Base-by-base conservation (phyloP, 768 basidiomycete species). In the Termitomyces sp. region DNA sequence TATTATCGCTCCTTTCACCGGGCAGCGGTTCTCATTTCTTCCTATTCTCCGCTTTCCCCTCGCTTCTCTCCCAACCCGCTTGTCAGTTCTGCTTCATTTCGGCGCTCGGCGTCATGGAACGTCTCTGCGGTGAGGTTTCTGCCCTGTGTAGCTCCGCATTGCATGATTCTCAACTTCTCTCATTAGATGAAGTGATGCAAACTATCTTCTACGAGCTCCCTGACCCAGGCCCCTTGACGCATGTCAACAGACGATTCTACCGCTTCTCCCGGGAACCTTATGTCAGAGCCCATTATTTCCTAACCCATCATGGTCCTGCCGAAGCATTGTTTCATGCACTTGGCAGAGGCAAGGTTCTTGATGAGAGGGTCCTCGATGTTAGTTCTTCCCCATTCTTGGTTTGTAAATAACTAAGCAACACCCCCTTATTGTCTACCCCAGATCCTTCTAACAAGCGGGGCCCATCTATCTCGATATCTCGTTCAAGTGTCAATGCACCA, bases 401-500 rank as follows among this genome's bases (percentile, higher is more conserved):
- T 42, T 57, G 35, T 45, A 9, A 53, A 50, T 34, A 55, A 63
- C 65, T 56, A 53, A 60, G 51, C 30, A 32, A 10, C 28, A 28
- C 30, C 54, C 54, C 58, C 52, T 62, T 45, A 24, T 48, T 14
- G 10, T 32, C 9, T 50, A 19, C 35, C 57, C 58, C 56, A 90
- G 88, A 87, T 87, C 63, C 78, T 91, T 53, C 72, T 90, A 55
- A 75, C 80, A 49, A 88, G 87, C 62, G 88, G 88, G 52, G 88
- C 87, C 52, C 86, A 88, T 64, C 68, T 90, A 58, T 90, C 88
- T 58, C 81, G 89, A 46, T 91, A 91, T 70, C 77, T 91, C 45
- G 77, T 85, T 45, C 89, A 91, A 68, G 77, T 87, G 51, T 85
- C 88, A 35, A 82, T 86, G 51, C 88, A 90, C 57, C 89, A 90